phyloP scores from a whole-genome alignment of 2,329 filamentous ascomycete genomes.

The Arthrocladium fulminans region DNA sequence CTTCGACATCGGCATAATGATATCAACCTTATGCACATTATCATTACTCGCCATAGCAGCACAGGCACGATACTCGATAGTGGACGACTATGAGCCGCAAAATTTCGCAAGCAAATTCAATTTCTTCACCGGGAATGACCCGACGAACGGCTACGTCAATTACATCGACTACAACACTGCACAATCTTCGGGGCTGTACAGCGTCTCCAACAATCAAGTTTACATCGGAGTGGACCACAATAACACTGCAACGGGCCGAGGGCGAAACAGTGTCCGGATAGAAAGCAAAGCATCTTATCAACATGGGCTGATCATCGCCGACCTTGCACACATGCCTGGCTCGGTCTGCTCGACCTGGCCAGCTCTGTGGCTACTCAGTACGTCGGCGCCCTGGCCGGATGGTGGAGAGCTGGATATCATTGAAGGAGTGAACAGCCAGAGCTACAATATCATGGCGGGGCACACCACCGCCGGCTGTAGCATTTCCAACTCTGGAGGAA shows the following conservation, averaged over 20 bases:
- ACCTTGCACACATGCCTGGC: conserved; percentile 66
- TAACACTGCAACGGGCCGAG: conserved; percentile 47
- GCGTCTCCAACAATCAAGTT: conserved; percentile 46
- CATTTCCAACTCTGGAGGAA: conserved; percentile 40
- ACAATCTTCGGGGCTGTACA: conserved; percentile 48
- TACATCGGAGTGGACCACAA: conserved; percentile 62
- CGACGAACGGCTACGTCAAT: conserved; percentile 65
- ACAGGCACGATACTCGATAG: conserved; percentile 32
- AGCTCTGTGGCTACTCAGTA: conserved; percentile 45
- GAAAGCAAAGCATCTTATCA: conserved; percentile 56
- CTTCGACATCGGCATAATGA: conserved; percentile 14
- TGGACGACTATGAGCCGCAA: conserved; percentile 40
- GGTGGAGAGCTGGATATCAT: conserved; percentile 45
- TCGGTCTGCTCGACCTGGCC: conserved; percentile 68
- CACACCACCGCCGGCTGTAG: conserved; percentile 56
- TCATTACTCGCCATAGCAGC: conserved; percentile 11
- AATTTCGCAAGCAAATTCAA: conserved; percentile 46
- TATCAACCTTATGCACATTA: conserved; percentile 10
- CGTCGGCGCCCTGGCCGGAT: conserved; percentile 28
- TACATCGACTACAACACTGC: conserved; percentile 56
- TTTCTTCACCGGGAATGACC: conserved; percentile 51
- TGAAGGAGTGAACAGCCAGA: conserved; percentile 54
- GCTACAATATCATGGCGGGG: conserved; percentile 55
- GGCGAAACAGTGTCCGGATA: conserved; percentile 63
- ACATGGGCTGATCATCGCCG: conserved; percentile 61